Percentiles rank a stretch among this genome's conserved stretches.
Conservation (phyloP, 176 grass and related monocot genomes). For the Panicum miliaceum region DNA sequence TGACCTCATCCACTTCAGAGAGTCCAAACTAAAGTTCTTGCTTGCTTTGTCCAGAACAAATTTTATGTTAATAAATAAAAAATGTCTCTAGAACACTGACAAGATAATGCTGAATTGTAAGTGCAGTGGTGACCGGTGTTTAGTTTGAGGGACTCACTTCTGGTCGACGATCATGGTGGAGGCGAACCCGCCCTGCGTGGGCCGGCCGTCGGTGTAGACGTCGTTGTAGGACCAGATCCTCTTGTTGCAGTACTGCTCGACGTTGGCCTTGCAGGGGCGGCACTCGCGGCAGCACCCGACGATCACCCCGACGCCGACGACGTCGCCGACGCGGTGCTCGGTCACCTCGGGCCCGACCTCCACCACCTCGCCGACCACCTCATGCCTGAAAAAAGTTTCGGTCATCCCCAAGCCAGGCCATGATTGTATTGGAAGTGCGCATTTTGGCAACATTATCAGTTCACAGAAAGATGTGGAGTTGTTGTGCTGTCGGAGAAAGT, state of each 20-base stretch:
- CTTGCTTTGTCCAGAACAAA: background rate
- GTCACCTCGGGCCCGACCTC: constrained; percentile 77
- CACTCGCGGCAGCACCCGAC: constrained; percentile 88
- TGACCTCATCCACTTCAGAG: background rate
- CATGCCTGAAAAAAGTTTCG: constrained; percentile 58
- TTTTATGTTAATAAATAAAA: background rate
- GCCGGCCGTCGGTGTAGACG: constrained; percentile 81
- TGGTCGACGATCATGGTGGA: constrained; percentile 89
- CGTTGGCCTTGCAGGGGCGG: constrained; percentile 72
- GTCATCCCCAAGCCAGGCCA: background rate
- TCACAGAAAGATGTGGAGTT: background rate
- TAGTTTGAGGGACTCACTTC: constrained; percentile 63
- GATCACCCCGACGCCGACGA: constrained; percentile 75
- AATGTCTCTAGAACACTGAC: background rate
- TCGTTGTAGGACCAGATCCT: constrained; percentile 96
- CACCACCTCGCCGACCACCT: constrained; percentile 91
- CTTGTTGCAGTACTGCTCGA: constrained; percentile 98
- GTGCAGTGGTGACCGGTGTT: too few species aligned
- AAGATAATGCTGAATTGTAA: background rate
- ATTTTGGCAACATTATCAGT: background rate
- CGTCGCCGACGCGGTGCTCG: constrained; percentile 53
- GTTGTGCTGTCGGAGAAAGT: background rate
- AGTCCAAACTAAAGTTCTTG: background rate
- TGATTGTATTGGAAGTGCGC: background rate
- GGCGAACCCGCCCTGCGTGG: constrained; percentile 87